Percentiles rank a stretch among this genome's conserved stretches.
Conservation (phyloP, 2,329 filamentous ascomycete genomes). For the Cryphonectria carpinicola region DNA sequence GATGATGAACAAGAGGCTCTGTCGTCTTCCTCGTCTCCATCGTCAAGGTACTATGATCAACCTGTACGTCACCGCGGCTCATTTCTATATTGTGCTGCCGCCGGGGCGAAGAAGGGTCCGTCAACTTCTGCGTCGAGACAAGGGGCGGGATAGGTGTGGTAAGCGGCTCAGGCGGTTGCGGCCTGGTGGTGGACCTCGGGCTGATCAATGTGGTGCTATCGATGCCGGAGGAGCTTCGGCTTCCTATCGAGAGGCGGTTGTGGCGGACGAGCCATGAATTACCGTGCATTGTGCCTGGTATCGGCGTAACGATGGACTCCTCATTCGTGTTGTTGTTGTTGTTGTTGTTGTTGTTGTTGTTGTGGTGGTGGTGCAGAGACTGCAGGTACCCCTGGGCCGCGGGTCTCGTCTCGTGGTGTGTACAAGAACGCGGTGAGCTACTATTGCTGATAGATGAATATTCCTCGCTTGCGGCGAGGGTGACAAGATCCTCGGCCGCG, state of each 20-base stretch:
- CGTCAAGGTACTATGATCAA: background rate
- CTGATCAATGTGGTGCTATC: slow-evolving; percentile 2
- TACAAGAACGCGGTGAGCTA: background rate
- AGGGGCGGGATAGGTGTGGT: background rate
- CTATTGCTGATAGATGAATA: background rate
- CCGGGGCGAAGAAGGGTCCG: background rate
- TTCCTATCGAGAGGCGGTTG: slow-evolving; percentile 18
- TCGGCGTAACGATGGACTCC: slow-evolving; percentile 11
- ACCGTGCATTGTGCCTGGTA: slow-evolving; percentile 26
- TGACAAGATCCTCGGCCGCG: slow-evolving; percentile 57
- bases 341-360: too few relatives aligned
- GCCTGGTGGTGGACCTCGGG: background rate
- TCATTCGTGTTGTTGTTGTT: background rate
- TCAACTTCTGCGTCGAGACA: background rate
- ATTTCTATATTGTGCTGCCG: background rate
- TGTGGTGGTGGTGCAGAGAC: background rate
- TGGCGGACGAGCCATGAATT: slow-evolving; percentile 25
- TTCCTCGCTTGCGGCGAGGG: slow-evolving; percentile 34
- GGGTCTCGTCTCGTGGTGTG: background rate
- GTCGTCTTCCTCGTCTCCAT: background rate
- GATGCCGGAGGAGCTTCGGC: slow-evolving; percentile 16
- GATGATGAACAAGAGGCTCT: background rate
- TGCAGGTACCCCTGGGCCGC: slow-evolving; percentile 12
- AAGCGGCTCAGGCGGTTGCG: background rate
- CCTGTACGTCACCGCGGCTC: background rate